Base-by-base conservation (phyloP, 2,329 filamentous ascomycete genomes). In the Hymenotorrendiella dingleyae region DNA sequence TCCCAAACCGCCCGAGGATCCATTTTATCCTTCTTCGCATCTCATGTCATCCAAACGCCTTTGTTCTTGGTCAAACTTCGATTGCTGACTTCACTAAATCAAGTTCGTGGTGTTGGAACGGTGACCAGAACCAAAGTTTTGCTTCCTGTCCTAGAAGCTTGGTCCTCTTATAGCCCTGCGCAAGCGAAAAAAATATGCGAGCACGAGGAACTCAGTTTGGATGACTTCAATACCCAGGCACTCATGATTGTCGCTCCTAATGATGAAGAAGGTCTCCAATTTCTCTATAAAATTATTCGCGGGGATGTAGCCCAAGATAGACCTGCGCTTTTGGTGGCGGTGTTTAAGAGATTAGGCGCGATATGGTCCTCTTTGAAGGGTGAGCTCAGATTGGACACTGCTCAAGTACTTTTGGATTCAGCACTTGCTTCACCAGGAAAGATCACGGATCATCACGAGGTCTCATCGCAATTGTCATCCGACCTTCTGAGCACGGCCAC, bases 311-410 rank as follows among this genome's bases (percentile, higher is more conserved):
- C 54, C 65, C 55, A 67, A 63, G 50, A 62, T 66, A 49, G 74
- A 67, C 39, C 66, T 66, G 22, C 50, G n/a, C 71, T 94, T 32
- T 66, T 82, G 12, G 67, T 69, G 17, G 74, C 79, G 23, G 75
- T 82, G 19, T 91, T 94, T 58, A 67, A 72, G 30, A 80, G 84
- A 27, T 69, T 95, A 17, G 73, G 75, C 44, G 71, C 76, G 45
- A 75, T 91, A 48, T 96, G 89, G 88, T 62, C 77, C 3, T 73
- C 71, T 0, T 75, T 90, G 68, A 88, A 85, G 59, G 69, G 73
- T 5, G 76, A 82, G 10, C 66, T 73, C 16, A 80, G 77, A 55
- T 69, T 74, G 14, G 67, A 73, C 8, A 70, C 80, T 16, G 81
- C 82, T 5, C 71, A 78, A 47, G 72, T 72, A 47, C 69, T 90